These are phyloP conservation scores for Fusarium redolens DNA, from an alignment of 2,329 filamentous ascomycete genomes.

Conservation along the genomic window DNA sequence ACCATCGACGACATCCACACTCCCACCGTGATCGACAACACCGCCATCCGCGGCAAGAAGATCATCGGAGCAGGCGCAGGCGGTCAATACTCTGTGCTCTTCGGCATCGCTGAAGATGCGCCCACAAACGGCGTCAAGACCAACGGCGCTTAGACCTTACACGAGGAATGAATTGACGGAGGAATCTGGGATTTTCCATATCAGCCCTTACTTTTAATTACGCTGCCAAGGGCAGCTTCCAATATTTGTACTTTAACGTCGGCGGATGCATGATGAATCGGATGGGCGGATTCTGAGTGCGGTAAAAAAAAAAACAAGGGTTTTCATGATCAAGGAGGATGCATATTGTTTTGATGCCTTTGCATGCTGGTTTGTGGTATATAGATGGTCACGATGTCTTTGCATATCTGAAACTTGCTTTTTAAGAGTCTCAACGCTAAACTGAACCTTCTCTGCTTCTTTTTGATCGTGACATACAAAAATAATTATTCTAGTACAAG, in stretches of 20 bases:
- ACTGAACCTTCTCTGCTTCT: neutral
- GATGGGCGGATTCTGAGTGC: conserved; percentile 32
- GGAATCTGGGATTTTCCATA: conserved; percentile 16
- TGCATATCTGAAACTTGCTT: conserved; percentile 31
- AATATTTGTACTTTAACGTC: conserved; percentile 32
- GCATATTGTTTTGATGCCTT: conserved; percentile 10
- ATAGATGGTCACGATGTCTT: conserved; percentile 35
- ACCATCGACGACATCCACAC: conserved; percentile 81
- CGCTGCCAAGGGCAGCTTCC: conserved; percentile 13
- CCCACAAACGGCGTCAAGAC: conserved; percentile 48
- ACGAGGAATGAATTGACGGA: conserved; percentile 18
- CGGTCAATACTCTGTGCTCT: conserved; percentile 82
- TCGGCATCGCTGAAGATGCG: conserved; percentile 53
- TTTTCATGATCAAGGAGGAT: conserved; percentile 23
- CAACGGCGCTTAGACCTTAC: conserved; percentile 37
- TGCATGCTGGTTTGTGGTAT: conserved; percentile 18
- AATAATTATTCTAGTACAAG: conserved; percentile 37
- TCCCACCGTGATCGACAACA: conserved; percentile 86
- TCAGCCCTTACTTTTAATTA: conserved; percentile 32
- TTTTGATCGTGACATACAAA: conserved; percentile 32
- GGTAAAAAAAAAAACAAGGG: conserved; percentile 20
- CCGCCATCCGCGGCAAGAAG: conserved; percentile 79
- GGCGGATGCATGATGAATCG: conserved; percentile 20
- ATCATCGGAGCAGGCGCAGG: conserved; percentile 86
- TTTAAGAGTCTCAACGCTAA: conserved; percentile 19